Evolutionary conservation across 2,329 filamentous ascomycete genomes (phyloP).

Genomic region (Teratosphaeria pseudoeucalypti): DNA sequence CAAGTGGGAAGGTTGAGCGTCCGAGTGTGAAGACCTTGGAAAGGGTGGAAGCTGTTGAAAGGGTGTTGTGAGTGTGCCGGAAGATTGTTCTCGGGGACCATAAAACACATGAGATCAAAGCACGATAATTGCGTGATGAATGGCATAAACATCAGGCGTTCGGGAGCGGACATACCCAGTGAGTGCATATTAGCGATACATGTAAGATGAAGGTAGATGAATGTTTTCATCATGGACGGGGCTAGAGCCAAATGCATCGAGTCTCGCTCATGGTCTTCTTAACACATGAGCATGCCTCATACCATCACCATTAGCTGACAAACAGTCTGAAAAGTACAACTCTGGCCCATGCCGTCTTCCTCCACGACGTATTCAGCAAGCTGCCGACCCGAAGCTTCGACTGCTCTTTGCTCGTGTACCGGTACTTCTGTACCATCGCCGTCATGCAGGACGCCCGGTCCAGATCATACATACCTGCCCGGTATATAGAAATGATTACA

Average conservation of each 20-base stretch:
- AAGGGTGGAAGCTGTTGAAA: not conserved
- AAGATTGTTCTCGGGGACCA: not conserved
- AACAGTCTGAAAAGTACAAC: not conserved
- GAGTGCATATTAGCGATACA: not conserved
- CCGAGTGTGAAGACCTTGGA: not conserved
- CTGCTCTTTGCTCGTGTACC: no score
- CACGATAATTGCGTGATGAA: not conserved
- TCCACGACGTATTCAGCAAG: no score
- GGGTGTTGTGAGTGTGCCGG: not conserved
- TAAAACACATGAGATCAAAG: not conserved
- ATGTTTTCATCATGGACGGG: not conserved
- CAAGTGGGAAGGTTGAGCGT: not conserved
- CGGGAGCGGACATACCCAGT: not conserved
- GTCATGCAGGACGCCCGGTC: no score
- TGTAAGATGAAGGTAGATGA: not conserved
- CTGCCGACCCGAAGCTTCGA: no score
- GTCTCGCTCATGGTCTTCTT: not conserved
- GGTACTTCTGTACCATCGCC: no score
- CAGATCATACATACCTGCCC: no score
- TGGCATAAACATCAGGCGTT: not conserved
- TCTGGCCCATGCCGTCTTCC: no score
- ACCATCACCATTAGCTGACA: not conserved
- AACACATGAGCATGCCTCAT: not conserved
- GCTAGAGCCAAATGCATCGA: not conserved
- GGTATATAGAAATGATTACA: no score